Base-by-base conservation (phyloP, 306 rosid genomes). In the Sindora glabra region DNA sequence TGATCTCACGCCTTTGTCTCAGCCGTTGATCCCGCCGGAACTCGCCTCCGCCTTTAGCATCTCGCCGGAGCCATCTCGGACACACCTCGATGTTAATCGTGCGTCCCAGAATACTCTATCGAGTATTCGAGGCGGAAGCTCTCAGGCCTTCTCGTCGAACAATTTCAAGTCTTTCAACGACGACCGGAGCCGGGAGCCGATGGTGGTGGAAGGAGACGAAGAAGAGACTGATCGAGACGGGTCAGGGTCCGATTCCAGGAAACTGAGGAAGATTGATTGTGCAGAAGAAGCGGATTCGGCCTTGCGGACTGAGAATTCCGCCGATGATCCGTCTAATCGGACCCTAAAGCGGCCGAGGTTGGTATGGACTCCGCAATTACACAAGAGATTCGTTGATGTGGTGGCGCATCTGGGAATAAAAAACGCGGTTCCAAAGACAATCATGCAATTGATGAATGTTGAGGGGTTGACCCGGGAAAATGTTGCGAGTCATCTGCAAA, bases 381-480 rank as follows among this genome's bases (percentile, higher is more conserved):
- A 94, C 74, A 94, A 79, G 68, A 77, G 99, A 19, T 94, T 94
- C 44, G 97, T 94, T 14, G 99, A 94, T 11, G 99, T 89, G 47
- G 96, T 94, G 60, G 84, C 77, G 3, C 97, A 89, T 41, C 74
- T 94, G 13, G 99, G 97, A 41, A 86, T 94, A 24, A 86, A 86
- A 68, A 87, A 68, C 79, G 99, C 96, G 26, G 96, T 89, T 15
- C 97, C 98, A 16, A 91, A 91, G 56, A 82, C 96, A 15, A 91
- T 91, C 40, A 88, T 91, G 98, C 90, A 80, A 74, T 62, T 91
- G 81, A 88, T 88, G 98, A 91, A 91, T 69, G 95, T 91, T 9
- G 98, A 91, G 32, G 99, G 97, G 10, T 65, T 94, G 83, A 94
- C 95, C 3, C 85, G 97, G 0, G 99, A 94, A 69, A 94, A 94